Percentiles rank a stretch among this genome's conserved stretches.
Evolutionary conservation across 768 basidiomycete species (phyloP).

Genomic region (Psilocybe tampanensis): DNA sequence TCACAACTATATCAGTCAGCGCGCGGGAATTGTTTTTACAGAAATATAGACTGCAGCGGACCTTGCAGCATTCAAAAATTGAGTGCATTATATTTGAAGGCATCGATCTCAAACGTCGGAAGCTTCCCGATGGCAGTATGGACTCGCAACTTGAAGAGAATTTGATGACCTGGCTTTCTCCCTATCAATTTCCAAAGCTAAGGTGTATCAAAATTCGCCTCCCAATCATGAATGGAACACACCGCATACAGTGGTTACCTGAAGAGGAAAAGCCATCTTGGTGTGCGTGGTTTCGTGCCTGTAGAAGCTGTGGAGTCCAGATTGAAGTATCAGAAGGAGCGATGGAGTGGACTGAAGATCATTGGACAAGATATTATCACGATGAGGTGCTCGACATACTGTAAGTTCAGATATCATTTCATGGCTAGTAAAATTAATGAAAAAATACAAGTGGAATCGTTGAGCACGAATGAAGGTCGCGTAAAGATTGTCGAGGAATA

Average conservation of each 20-base stretch:
- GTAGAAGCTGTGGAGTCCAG: conserved; percentile 9
- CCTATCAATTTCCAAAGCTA: conserved; percentile 12
- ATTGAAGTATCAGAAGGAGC: conserved; percentile 20
- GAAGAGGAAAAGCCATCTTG: conserved; percentile 5
- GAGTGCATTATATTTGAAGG: conserved; percentile 16
- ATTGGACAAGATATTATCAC: conserved; percentile 9
- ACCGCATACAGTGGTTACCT: neutral
- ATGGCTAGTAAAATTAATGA: neutral
- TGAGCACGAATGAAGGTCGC: neutral
- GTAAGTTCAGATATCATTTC: conserved; percentile 6
- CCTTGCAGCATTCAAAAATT: conserved; percentile 2
- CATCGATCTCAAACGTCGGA: neutral
- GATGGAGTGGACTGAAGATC: conserved; percentile 16
- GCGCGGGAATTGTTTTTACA: conserved; percentile 7
- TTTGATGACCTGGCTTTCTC: conserved; percentile 8
- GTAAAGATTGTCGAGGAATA: neutral
- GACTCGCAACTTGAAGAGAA: conserved; percentile 4
- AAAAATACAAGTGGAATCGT: neutral
- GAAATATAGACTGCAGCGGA: conserved; percentile 1
- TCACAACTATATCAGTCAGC: conserved; percentile 15
- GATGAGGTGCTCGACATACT: conserved; percentile 11
- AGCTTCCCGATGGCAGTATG: neutral
- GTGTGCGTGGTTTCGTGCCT: conserved; percentile 8
- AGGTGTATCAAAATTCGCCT: conserved; percentile 9
- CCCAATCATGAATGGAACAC: neutral